Evolutionary conservation across 257 asterid genomes (phyloP), one percentile per base, ranked within the genome.

Genomic region (Echium plantagineum): DNA sequence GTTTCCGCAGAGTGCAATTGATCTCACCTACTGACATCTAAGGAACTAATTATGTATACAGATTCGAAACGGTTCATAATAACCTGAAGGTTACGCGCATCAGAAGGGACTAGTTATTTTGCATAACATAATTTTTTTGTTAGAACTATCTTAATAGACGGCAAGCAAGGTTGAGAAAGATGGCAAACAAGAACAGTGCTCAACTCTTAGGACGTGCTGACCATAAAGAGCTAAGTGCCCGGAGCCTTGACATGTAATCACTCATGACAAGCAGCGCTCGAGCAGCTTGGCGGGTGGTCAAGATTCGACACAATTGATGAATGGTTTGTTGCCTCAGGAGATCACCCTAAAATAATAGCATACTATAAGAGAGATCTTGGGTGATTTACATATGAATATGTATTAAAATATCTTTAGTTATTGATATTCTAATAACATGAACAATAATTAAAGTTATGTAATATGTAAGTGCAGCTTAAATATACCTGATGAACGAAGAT

Each of bases 211-310:
- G 59, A 91, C 2, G 49, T 10, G 49, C 49, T 42, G 49, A 42
- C 49, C 49, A 42, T 63, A 90, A 63, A 0, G 93, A 82, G 47
- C 94, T 87, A 59, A 90, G 71, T 24, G 95, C 95, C 1, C 85
- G 83, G 21, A 91, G 95, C 75, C 94, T 83, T 20, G 97, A 76
- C 78, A 63, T 88, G 80, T 82, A 82, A 71, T 91, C 96, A 2
- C 72, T 81, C 56, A 91, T 85, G 53, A 86, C 97, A 20, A 91
- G 84, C 57, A 91, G 85, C 19, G 97, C 98, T 0, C 89, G 89
- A 3, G 97, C 97, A 52, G 95, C 95, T 80, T 91, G 97, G 26
- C 94, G 90, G 6, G 97, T 84, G 1, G 95, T 88, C 74, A 91
- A 69, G 68, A 91, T 88, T 58, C 94, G 67, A 64, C 83, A 94